Evolutionary conservation across 1,284 basidiomycete species (phyloP).

Genomic region (Lentinula novae-zelandiae): DNA sequence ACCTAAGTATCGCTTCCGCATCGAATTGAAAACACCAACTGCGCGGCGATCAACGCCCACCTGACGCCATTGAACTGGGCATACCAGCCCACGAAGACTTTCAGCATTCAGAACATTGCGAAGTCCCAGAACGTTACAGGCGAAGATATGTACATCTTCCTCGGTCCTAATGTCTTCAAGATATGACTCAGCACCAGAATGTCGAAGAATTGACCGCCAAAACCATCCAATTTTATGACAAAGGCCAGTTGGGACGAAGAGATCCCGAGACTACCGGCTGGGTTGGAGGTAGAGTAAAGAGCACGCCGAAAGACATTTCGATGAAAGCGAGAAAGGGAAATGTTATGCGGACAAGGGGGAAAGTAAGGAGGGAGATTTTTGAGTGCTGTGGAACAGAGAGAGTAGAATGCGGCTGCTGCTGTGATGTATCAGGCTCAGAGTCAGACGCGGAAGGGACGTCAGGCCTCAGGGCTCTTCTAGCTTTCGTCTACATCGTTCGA

Average conservation of each 20-base stretch:
- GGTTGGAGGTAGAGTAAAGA: slow-evolving; percentile 24
- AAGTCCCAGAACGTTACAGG: not conserved
- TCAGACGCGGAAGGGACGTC: no score
- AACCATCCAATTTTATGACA: slow-evolving; percentile 20
- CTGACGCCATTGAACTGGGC: slow-evolving; percentile 4
- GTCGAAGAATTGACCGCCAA: slow-evolving; percentile 25
- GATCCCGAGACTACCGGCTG: slow-evolving; percentile 23
- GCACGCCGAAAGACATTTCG: slow-evolving; percentile 21
- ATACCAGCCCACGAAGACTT: not conserved
- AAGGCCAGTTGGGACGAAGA: slow-evolving; percentile 20
- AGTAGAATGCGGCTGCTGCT: no score
- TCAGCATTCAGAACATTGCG: not conserved
- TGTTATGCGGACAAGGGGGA: not conserved
- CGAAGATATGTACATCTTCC: slow-evolving; percentile 4
- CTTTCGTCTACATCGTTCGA: no score
- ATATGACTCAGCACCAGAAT: not conserved
- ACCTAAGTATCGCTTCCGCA: slow-evolving; percentile 6
- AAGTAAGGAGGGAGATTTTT: no score
- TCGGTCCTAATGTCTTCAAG: slow-evolving; percentile 9
- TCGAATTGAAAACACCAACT: slow-evolving; percentile 6
- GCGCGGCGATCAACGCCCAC: not conserved
- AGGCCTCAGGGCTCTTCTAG: no score
- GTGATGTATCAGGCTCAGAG: no score
- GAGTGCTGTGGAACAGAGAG: no score
- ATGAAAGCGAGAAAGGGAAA: slow-evolving; percentile 21